Evolutionary conservation across 768 basidiomycete species (phyloP).

Genomic region (Floccularia luteovirens): DNA sequence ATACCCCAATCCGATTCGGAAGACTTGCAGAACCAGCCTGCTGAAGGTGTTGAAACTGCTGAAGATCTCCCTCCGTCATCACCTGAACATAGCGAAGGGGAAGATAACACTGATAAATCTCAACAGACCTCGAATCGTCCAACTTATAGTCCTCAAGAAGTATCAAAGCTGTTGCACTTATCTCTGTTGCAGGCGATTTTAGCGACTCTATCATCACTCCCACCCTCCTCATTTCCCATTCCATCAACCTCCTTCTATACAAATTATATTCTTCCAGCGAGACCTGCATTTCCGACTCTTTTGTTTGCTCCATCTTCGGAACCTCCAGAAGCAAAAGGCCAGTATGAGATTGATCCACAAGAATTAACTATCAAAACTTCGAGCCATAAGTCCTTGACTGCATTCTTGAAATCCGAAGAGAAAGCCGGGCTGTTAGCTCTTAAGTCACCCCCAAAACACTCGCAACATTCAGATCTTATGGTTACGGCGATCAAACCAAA

Average conservation of each 20-base stretch:
- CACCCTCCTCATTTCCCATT: slow-evolving; percentile 61
- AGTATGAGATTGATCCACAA: slow-evolving; percentile 24
- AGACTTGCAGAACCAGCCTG: slow-evolving; percentile 9
- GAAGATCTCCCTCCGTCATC: slow-evolving; percentile 1
- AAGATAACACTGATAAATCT: slow-evolving; percentile 1
- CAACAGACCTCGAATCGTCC: slow-evolving; percentile 4
- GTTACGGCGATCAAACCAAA: slow-evolving; percentile 43
- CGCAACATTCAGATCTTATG: slow-evolving; percentile 43
- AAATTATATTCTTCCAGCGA: slow-evolving; percentile 66
- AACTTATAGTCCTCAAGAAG: slow-evolving; percentile 33
- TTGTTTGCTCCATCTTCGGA: slow-evolving; percentile 21
- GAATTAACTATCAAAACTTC: slow-evolving; percentile 74
- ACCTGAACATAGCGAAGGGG: background rate
- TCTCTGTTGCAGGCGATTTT: slow-evolving; percentile 64
- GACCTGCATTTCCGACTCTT: slow-evolving; percentile 58
- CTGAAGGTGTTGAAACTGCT: slow-evolving; percentile 9
- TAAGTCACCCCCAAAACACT: slow-evolving; percentile 52
- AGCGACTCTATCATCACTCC: slow-evolving; percentile 36
- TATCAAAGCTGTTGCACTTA: slow-evolving; percentile 46
- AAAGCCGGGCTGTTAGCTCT: slow-evolving; percentile 67
- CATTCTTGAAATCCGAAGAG: slow-evolving; percentile 73
- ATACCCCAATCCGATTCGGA: slow-evolving; percentile 12
- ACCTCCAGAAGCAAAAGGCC: slow-evolving; percentile 11
- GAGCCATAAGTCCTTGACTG: slow-evolving; percentile 69
- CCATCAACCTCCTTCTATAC: slow-evolving; percentile 72